phyloP scores from a whole-genome alignment of 2,329 filamentous ascomycete genomes.

The Microdochium paspali region DNA sequence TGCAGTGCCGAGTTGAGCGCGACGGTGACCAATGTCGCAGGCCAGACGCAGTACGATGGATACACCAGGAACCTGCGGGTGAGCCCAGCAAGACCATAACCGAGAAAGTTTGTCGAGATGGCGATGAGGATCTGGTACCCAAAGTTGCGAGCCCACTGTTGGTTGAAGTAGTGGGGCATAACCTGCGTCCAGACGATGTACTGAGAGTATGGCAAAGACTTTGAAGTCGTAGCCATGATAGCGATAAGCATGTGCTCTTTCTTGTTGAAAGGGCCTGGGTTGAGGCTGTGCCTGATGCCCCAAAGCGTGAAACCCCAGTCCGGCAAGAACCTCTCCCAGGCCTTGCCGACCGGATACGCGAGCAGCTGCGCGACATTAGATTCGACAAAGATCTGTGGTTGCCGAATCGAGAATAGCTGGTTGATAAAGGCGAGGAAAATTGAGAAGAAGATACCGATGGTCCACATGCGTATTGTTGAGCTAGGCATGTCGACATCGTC shows the following conservation, averaged over 20 bases:
- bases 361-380: conserved; percentile 30
- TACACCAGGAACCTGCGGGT: conserved; percentile 13
- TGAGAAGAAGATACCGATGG: conserved; percentile 25
- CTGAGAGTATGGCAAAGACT: conserved; percentile 33
- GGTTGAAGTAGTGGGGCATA: conserved; percentile 36
- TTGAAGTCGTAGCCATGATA: conserved; percentile 51
- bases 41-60: conserved; percentile 28
- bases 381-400: conserved; percentile 28
- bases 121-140: conserved; percentile 39
- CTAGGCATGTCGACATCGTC: conserved; percentile 29
- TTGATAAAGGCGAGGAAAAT: conserved; percentile 21
- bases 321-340: conserved; percentile 23
- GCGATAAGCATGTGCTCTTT: conserved; percentile 49
- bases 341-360: conserved; percentile 25
- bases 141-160: conserved; percentile 32
- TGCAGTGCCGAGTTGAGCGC: conserved; percentile 35
- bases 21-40: conserved; percentile 30
- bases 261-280: conserved; percentile 46
- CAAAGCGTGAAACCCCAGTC: conserved; percentile 23
- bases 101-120: conserved; percentile 40
- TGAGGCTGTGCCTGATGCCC: conserved; percentile 37
- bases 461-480: conserved; percentile 29
- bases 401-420: conserved; percentile 30
- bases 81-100: conserved; percentile 41
- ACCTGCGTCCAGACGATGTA: conserved; percentile 38